Conservation (phyloP, 23 red algal species). For the Porphyridium purpureum region DNA sequence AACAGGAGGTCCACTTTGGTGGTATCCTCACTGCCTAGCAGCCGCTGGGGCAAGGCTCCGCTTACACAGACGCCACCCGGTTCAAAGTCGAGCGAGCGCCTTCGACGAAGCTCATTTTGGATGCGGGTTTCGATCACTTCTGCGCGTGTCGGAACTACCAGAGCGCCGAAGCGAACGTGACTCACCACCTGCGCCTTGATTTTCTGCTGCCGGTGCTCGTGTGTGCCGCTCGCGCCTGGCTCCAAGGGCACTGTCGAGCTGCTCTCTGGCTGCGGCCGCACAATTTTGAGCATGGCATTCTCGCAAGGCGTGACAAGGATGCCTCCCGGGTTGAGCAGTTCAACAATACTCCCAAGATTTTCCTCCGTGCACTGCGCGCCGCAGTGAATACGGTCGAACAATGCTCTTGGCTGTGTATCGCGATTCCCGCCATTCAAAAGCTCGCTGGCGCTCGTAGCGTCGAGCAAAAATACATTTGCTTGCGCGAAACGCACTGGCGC, state of each 20-base stretch:
- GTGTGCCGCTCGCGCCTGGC: neutral
- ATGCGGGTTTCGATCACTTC: neutral
- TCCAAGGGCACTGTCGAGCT: neutral
- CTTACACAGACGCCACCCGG: too few relatives aligned
- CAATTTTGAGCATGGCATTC: constrained; percentile 1
- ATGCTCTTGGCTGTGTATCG: neutral
- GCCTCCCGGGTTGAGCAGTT: neutral
- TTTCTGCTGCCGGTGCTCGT: neutral
- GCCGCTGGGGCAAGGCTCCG: too few relatives aligned
- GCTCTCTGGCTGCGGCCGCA: neutral
- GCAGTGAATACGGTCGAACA: neutral
- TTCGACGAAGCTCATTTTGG: neutral
- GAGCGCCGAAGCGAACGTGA: neutral
- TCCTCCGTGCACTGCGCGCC: neutral
- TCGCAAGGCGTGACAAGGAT: neutral
- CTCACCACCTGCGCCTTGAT: neutral
- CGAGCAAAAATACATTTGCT: neutral
- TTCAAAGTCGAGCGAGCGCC: too few relatives aligned
- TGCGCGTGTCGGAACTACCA: neutral
- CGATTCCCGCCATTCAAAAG: neutral
- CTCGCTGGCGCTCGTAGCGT: too few relatives aligned
- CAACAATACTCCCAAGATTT: neutral
- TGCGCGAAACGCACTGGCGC: neutral
- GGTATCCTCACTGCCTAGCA: too few relatives aligned
- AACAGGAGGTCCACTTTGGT: too few relatives aligned